Evolutionary conservation across 2,329 filamentous ascomycete genomes (phyloP), one percentile per base, ranked within the genome.

Genomic region (Rosellinia necatrix): DNA sequence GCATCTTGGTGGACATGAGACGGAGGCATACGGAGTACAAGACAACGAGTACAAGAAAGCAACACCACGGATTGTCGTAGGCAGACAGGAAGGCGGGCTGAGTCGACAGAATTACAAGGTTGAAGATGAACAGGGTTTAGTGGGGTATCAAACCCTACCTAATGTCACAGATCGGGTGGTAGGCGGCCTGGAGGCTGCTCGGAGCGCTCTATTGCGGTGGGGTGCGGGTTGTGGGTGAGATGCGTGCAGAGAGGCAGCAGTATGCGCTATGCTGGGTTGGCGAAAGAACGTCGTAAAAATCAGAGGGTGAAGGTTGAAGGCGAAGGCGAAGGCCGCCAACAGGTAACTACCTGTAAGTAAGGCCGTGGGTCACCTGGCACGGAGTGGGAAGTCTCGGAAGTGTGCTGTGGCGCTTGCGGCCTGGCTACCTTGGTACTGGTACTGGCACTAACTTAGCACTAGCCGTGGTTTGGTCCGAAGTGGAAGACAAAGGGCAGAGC

Each of bases 401-500:
- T 51, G 43, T 50, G 41, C 47, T 57, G 50, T 55, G 49, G 58
- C 54, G 49, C 46, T n/a, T 51, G 42, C 22, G 42, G 48, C 15
- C 37, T 42, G 57, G 38, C 24, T 49, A 19, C 15, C 6, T 30
- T 6, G 41, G 25, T n/a, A n/a, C n/a, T n/a, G n/a, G n/a, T n/a
- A n/a, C n/a, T n/a, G n/a, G n/a, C n/a, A n/a, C n/a, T n/a, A n/a
- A n/a, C n/a, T n/a, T n/a, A n/a, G n/a, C n/a, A n/a, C n/a, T n/a
- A n/a, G n/a, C n/a, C n/a, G n/a, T 37, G 15, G 34, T 19, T 25
- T 9, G 22, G 34, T 21, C 32, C 27, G 15, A 13, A 25, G 44
- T 6, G 21, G 35, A 46, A 47, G 43, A 60, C 59, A 61, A 58
- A 62, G 61, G 27, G 44, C 41, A 57, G 13, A 49, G 56, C 59